Base-by-base conservation (phyloP, 192 early-diverging fungal genomes). In the Coemansia sp. region DNA sequence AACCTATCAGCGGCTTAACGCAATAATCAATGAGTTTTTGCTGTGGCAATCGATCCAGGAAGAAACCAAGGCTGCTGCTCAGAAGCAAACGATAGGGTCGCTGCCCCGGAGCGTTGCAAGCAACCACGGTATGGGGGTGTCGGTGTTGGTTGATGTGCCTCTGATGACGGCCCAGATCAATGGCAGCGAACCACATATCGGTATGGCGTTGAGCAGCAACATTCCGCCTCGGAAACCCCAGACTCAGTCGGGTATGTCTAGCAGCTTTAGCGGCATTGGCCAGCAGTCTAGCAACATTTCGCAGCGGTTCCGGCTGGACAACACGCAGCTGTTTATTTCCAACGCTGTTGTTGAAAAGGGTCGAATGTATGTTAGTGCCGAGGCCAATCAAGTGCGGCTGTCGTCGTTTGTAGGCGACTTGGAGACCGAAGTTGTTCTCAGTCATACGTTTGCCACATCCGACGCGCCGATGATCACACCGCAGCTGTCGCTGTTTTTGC, bases 11-110 rank as follows among this genome's bases (percentile, higher is more conserved):
- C 79, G 79, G 10, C 60, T 76, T 19, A 72, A 82, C 26, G 72
- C 72, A 11, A 59, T 82, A 10, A 63, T 82, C 42, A 82, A 82
- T 48, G 73, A 82, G 25, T 82, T 82, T 64, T 42, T 76, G 69
- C 58, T 82, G 49, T 82, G 79, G 79, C 79, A 82, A 57, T 69
- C 79, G 15, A 47, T 76, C 4, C 74, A 76, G 31, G 73, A 75
- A 47, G 70, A 82, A n/a, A 1, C n/a, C 15, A 54, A 23, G 17
- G 20, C 23, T 0, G 26, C 28, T 19, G 56, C 11, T 19, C 48
- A 28, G 59, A 51, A 44, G 20, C 40, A 17, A 31, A 15, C 17
- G n/a, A 19, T 14, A 25, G 42, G 23, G 46, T 11, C 12, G 34
- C 26, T 31, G 37, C 10, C 7, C 49, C 20, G 3, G 50, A 21